Conservation (phyloP, 768 basidiomycete species). For the Lactarius tabidus region DNA sequence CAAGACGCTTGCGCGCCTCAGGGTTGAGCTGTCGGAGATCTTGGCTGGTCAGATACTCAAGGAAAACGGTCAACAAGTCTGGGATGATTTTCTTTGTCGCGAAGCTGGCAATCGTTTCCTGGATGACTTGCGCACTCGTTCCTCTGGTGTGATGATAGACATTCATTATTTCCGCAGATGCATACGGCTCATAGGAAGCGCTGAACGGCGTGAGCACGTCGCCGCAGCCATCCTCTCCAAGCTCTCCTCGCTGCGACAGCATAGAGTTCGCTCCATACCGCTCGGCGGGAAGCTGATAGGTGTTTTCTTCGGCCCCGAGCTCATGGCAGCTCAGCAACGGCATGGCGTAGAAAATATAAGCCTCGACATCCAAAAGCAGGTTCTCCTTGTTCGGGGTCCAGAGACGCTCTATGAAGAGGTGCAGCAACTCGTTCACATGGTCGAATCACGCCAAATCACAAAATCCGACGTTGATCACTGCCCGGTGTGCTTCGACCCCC, state of each 20-base stretch:
- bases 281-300: slow-evolving; percentile 46
- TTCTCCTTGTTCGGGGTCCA: slow-evolving; percentile 55
- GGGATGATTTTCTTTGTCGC: slow-evolving; percentile 61
- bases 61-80: slow-evolving; percentile 48
- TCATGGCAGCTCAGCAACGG: slow-evolving; percentile 43
- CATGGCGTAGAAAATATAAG: slow-evolving; percentile 56
- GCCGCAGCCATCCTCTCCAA: slow-evolving; percentile 46
- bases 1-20: slow-evolving; percentile 50
- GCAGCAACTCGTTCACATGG: slow-evolving; percentile 37
- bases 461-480: slow-evolving; percentile 37
- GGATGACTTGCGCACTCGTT: slow-evolving; percentile 37
- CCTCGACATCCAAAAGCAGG: slow-evolving; percentile 42
- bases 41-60: slow-evolving; percentile 57
- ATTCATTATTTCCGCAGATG: slow-evolving; percentile 39
- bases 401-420: slow-evolving; percentile 43
- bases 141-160: slow-evolving; percentile 43
- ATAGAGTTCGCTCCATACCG: slow-evolving; percentile 41
- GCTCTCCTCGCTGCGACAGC: slow-evolving; percentile 41
- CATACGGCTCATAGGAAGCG: slow-evolving; percentile 54
- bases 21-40: slow-evolving; percentile 57
- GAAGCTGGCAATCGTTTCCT: slow-evolving; percentile 44
- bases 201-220: slow-evolving; percentile 38
- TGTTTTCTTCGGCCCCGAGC: slow-evolving; percentile 44
- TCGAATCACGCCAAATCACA: slow-evolving; percentile 31
- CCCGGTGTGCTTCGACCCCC: slow-evolving; percentile 66